phyloP scores from a whole-genome alignment of 257 asterid species.

The Solanum chilense region DNA sequence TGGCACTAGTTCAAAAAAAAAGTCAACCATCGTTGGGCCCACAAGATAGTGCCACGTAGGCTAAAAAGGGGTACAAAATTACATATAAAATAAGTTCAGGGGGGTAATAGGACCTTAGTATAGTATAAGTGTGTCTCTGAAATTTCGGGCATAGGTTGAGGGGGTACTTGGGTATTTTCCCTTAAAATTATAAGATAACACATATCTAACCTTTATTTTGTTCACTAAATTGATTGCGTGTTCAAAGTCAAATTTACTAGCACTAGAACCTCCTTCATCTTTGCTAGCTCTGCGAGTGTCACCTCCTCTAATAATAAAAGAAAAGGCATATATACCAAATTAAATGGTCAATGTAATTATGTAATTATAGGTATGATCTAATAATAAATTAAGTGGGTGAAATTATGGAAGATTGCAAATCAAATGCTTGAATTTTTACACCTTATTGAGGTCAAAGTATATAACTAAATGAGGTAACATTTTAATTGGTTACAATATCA shows the following conservation, averaged over 20 bases:
- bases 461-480: background rate
- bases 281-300: background rate
- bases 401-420: background rate
- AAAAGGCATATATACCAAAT: background rate
- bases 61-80: too few species aligned
- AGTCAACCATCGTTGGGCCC: too few species aligned
- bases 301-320: background rate
- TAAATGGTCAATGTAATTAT: background rate
- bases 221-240: slow-evolving; percentile 82
- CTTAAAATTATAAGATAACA: background rate
- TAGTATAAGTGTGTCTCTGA: too few species aligned
- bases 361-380: background rate
- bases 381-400: background rate
- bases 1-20: too few species aligned
- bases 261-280: background rate
- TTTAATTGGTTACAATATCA: background rate
- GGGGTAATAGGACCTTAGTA: too few species aligned
- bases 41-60: too few species aligned
- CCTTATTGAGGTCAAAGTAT: background rate
- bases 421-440: background rate
- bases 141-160: too few species aligned
- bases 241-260: slow-evolving; percentile 44
- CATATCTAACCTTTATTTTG: slow-evolving; percentile 67
- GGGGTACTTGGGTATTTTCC: too few species aligned
- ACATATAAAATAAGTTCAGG: too few species aligned